These are phyloP conservation scores for Oryza meridionalis DNA, from an alignment of 176 grass and related monocot species.

Conservation along the genomic window DNA sequence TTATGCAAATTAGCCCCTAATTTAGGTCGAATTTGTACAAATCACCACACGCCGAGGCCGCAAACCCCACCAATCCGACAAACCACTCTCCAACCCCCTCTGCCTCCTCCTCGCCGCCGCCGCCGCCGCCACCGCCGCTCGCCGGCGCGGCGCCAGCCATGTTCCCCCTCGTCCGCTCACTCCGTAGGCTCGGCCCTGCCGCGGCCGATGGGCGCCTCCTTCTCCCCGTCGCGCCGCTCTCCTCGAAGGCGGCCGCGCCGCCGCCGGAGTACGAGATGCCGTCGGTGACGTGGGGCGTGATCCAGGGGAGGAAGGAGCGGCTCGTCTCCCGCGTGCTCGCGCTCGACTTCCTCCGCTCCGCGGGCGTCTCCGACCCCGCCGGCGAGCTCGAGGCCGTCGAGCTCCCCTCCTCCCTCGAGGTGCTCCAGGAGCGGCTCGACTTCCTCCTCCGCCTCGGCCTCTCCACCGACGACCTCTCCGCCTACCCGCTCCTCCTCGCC, in stretches of 20 bases:
- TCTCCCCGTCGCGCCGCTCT: conserved; percentile 21
- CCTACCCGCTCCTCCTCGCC: conserved; percentile 79
- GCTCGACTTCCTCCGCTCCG: conserved; percentile 89
- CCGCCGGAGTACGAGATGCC: conserved; percentile 97
- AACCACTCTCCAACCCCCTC: conserved; percentile 24
- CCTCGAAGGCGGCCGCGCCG: conserved; percentile 45
- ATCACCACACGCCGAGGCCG: conserved; percentile 27
- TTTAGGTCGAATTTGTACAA: background rate
- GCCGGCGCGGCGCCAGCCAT: conserved; percentile 26
- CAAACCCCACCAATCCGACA: conserved; percentile 16
- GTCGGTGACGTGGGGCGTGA: conserved; percentile 90
- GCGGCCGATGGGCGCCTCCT: background rate
- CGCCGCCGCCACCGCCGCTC: conserved; percentile 15
- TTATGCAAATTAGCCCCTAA: background rate
- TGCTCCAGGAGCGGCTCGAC: conserved; percentile 94
- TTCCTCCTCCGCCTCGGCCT: conserved; percentile 93
- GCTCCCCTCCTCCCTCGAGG: conserved; percentile 88
- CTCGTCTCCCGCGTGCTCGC: conserved; percentile 89
- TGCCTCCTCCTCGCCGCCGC: background rate
- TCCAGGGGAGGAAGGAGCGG: conserved; percentile 90
- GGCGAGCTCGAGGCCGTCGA: conserved; percentile 83
- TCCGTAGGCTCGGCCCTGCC: conserved; percentile 28
- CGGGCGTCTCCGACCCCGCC: conserved; percentile 67
- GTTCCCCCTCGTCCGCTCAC: conserved; percentile 32
- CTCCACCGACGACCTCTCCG: conserved; percentile 86